Base-by-base conservation (phyloP, 75 land plant genomes). In the Picea sitchensis region DNA sequence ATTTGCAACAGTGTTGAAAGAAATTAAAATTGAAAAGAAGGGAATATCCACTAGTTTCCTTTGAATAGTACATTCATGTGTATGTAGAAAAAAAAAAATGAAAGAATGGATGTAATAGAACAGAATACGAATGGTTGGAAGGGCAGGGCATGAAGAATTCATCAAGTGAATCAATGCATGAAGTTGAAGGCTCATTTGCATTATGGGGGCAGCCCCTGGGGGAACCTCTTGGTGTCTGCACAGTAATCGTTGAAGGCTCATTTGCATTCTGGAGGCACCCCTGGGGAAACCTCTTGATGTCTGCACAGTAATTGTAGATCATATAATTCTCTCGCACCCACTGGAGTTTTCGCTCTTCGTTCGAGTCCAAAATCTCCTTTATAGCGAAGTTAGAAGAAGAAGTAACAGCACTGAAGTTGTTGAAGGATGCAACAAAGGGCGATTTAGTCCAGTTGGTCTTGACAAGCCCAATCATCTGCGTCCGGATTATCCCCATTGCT, bases 381-480 rank as follows among this genome's bases (percentile, higher is more conserved):
- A 20, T 47, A 78, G 1, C 44, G 4, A 4, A 41, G 44, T 41
- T 41, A 41, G 44, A 41, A 61, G 77, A 4, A 18, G 38, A 14
- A 14, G 15, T 32, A 38, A 17, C 32, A 12, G 81, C 61, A 20
- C 3, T 54, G 58, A 81, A 84, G 0, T 71, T 58, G 1, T 4
- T 23, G 76, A 47, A 82, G 0, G 83, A 82, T 4, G 72, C 83
- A 8, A 79, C 17, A 32, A 82, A 82, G 3, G 83, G 83, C 0
- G 83, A 31, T 26, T 57, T 54, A 14, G 58, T 79, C 83, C 83
- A 82, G 75, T 82, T 17, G 44, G 56, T 64, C 73, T 63, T 63
- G 26, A 79, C 83, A 0, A n/a, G 81, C 87, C 87, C 83, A 87
- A 61, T 81, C 79, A 0, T 79, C 83, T 5, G 87, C 87, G 61